Conservation (phyloP, 306 rosid species). For the Sindora glabra region DNA sequence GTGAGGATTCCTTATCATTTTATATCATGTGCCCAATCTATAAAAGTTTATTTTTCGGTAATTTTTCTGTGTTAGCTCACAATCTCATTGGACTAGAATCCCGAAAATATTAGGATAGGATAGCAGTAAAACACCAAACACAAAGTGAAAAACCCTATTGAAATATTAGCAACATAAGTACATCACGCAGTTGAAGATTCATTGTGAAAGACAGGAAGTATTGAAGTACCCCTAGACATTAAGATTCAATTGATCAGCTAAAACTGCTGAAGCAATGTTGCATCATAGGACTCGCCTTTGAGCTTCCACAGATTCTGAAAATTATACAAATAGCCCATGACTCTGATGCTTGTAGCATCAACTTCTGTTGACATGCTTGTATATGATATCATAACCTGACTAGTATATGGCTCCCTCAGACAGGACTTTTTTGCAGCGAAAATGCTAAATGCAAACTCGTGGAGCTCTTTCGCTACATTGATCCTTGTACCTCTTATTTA, state of each 20-base stretch:
- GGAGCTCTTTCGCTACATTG: too few relatives aligned
- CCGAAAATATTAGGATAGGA: not conserved
- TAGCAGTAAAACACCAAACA: not conserved
- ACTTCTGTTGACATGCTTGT: not conserved
- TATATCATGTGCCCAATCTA: too few relatives aligned
- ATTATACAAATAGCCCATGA: not conserved
- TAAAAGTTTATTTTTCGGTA: too few relatives aligned
- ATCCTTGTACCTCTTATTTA: not conserved
- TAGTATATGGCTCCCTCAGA: not conserved
- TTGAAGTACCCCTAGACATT: not conserved
- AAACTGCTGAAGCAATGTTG: not conserved
- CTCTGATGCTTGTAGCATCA: not conserved
- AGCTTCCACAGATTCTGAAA: constrained; percentile 2
- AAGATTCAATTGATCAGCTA: not conserved
- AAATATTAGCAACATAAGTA: not conserved
- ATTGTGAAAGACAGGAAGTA: not conserved
- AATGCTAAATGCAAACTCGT: too few relatives aligned
- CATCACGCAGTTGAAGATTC: not conserved
- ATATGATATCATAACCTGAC: not conserved
- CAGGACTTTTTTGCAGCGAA: not conserved
- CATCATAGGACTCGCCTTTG: not conserved
- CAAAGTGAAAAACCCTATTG: not conserved
- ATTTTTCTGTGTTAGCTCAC: too few relatives aligned
- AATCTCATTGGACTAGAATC: not conserved
- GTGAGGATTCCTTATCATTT: too few relatives aligned